These are phyloP conservation scores for Peterozyma xylosa DNA, from an alignment of 805 yeast species.

Conservation along the genomic window DNA sequence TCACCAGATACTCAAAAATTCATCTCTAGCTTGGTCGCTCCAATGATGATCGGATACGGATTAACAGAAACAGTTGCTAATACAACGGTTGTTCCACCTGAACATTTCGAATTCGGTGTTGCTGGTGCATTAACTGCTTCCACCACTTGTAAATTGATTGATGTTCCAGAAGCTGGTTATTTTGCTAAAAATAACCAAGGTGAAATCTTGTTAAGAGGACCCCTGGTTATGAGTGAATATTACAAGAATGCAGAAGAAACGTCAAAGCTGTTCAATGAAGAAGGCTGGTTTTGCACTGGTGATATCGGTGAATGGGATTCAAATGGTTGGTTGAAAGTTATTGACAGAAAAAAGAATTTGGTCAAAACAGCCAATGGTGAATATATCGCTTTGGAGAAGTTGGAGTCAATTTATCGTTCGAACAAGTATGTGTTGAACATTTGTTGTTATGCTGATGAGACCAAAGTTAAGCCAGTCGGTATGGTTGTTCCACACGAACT, in stretches of 20 bases:
- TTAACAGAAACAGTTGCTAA: constrained; percentile 95
- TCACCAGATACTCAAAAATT: constrained; percentile 77
- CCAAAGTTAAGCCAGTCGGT: constrained; percentile 86
- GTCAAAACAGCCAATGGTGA: constrained; percentile 96
- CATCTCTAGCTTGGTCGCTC: constrained; percentile 66
- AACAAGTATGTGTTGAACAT: constrained; percentile 68
- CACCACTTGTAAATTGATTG: constrained; percentile 81
- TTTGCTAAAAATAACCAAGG: constrained; percentile 88
- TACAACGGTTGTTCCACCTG: constrained; percentile 60
- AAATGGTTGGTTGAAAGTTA: constrained; percentile 70
- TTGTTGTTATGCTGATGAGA: constrained; percentile 88
- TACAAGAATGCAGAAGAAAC: constrained; percentile 83
- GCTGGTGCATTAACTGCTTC: constrained; percentile 82
- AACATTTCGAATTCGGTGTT: constrained; percentile 61
- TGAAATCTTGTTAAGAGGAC: constrained; percentile 79
- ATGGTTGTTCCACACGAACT: constrained; percentile 77
- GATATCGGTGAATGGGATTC: constrained; percentile 92
- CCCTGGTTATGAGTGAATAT: constrained; percentile 66
- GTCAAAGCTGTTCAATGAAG: constrained; percentile 55
- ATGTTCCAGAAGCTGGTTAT: constrained; percentile 88
- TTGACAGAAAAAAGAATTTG: constrained; percentile 93
- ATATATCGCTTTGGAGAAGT: constrained; percentile 92
- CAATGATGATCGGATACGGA: constrained; percentile 93
- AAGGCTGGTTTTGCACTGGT: constrained; percentile 95
- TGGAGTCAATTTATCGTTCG: constrained; percentile 87